Conservation (phyloP, 345 rosid genomes). For the Microcos paniculata region DNA sequence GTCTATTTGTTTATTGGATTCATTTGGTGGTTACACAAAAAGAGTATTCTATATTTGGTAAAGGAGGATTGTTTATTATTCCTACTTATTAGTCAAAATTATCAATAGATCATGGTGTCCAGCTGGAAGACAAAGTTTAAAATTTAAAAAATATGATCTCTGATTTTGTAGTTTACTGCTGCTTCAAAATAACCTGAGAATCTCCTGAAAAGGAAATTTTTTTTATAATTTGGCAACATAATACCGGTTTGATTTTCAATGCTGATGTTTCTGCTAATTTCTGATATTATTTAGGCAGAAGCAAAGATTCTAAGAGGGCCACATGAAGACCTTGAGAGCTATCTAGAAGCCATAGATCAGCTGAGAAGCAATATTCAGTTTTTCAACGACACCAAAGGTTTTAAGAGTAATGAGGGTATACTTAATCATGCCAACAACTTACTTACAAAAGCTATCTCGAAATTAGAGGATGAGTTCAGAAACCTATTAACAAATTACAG, state of each 20-base stretch:
- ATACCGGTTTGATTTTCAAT: not conserved
- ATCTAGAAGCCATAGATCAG: slow-evolving; percentile 90
- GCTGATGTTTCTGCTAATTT: not conserved
- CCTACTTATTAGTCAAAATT: not conserved
- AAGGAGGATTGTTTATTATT: not conserved
- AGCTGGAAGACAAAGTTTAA: not conserved
- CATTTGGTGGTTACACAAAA: not conserved
- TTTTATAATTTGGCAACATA: not conserved
- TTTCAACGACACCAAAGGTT: slow-evolving; percentile 61
- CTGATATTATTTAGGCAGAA: slow-evolving; percentile 39
- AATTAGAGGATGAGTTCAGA: slow-evolving; percentile 93
- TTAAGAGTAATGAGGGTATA: slow-evolving; percentile 62
- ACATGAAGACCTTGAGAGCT: slow-evolving; percentile 90
- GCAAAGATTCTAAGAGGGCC: slow-evolving; percentile 97
- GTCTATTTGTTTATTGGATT: not conserved
- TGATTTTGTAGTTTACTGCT: not conserved
- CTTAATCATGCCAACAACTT: slow-evolving; percentile 65
- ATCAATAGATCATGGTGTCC: not conserved
- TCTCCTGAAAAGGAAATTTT: not conserved
- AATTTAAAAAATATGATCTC: slow-evolving; percentile 31
- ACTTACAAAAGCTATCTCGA: slow-evolving; percentile 76
- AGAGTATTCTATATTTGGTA: not conserved
- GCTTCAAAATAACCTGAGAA: not conserved
- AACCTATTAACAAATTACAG: slow-evolving; percentile 77
- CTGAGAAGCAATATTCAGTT: slow-evolving; percentile 62